Conservation (phyloP, 257 asterid species). For the Oldenlandia corymbosa region DNA sequence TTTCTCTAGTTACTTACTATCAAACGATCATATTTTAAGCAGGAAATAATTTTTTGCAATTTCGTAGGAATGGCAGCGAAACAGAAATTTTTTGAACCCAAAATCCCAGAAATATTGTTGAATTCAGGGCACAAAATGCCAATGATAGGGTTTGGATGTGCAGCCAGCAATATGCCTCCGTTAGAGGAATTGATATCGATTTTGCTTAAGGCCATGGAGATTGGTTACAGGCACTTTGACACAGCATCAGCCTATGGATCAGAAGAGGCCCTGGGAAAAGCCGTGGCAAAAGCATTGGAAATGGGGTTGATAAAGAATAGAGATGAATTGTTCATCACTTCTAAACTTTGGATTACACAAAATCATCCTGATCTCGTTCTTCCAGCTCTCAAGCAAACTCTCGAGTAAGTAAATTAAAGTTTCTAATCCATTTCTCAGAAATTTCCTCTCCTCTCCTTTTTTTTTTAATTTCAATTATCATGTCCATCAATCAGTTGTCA, state of each 20-base stretch:
- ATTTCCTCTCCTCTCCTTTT: no score
- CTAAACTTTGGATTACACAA: constrained; percentile 33
- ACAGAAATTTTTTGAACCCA: no score
- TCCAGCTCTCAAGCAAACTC: constrained; percentile 37
- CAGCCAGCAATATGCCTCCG: constrained; percentile 20
- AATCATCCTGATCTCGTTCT: constrained; percentile 35
- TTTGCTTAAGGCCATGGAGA: constrained; percentile 28
- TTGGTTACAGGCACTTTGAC: constrained; percentile 52
- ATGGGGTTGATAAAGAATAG: constrained; percentile 33
- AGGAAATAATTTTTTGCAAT: no score
- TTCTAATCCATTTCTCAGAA: not conserved
- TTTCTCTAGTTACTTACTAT: no score
- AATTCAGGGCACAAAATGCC: constrained; percentile 45
- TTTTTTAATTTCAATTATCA: not conserved
- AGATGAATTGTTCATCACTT: constrained; percentile 39
- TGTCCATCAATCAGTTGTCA: no score
- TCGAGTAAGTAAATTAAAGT: constrained; percentile 31
- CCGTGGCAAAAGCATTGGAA: constrained; percentile 32
- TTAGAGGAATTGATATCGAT: constrained; percentile 25
- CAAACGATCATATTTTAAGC: no score
- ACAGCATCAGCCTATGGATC: constrained; percentile 40
- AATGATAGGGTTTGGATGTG: constrained; percentile 32
- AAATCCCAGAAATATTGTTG: constrained; percentile 25
- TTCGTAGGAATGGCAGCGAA: not conserved
- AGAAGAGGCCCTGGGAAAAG: constrained; percentile 39